Conservation (phyloP, 257 asterid genomes). For the Forsythia suspensa region DNA sequence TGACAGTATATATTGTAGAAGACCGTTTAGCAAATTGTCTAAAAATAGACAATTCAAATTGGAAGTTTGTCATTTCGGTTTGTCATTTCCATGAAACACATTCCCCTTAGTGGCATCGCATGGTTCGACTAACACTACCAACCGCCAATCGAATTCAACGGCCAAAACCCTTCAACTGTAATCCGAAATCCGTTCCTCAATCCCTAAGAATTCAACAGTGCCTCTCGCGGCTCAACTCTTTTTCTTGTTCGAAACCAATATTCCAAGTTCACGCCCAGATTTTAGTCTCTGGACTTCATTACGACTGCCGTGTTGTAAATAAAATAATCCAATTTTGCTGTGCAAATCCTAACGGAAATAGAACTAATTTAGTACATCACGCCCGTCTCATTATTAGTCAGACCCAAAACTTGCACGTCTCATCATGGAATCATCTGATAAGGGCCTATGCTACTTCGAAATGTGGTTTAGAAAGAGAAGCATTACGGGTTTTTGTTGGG, state of each 20-base stretch:
- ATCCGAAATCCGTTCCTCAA: conserved; percentile 5
- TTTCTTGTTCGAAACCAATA: conserved; percentile 36
- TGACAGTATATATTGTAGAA: too few species aligned
- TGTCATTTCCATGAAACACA: neutral
- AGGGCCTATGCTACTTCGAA: conserved; percentile 47
- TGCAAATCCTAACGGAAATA: conserved; percentile 15
- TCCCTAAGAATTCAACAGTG: conserved; percentile 24
- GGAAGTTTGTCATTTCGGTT: too few species aligned
- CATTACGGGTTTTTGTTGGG: conserved; percentile 38
- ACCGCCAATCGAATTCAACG: conserved; percentile 17
- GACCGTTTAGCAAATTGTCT: too few species aligned
- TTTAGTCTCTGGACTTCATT: conserved; percentile 30
- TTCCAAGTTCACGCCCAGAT: conserved; percentile 48
- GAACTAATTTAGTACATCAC: conserved; percentile 26
- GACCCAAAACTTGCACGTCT: conserved; percentile 26
- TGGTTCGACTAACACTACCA: conserved; percentile 19
- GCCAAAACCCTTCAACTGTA: conserved; percentile 21
- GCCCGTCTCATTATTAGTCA: conserved; percentile 26
- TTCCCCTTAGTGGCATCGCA: neutral
- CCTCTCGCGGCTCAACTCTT: conserved; percentile 28
- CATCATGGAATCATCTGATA: conserved; percentile 58
- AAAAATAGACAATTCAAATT: too few species aligned
- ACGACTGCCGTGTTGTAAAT: conserved; percentile 24
- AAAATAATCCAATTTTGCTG: conserved; percentile 45
- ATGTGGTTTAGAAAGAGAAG: conserved; percentile 35